phyloP scores from a whole-genome alignment of 2,329 filamentous ascomycete species.

The Aspergillus sp. region DNA sequence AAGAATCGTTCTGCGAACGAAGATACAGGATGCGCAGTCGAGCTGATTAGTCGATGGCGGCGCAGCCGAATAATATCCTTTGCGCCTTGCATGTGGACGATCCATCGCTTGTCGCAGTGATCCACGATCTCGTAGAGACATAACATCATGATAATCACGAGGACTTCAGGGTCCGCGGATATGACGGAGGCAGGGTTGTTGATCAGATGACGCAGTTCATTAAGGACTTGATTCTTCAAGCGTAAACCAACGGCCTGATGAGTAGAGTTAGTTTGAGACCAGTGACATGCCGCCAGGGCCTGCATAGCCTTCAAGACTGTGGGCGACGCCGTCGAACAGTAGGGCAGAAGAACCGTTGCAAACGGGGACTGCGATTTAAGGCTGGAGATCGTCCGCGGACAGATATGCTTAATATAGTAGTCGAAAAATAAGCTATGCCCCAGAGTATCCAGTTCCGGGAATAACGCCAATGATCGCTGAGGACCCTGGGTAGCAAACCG shows the following conservation, averaged over 20 bases:
- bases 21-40: constrained; percentile 24
- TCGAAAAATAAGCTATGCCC: constrained; percentile 36
- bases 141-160: constrained; percentile 48
- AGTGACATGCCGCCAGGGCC: constrained; percentile 41
- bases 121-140: constrained; percentile 48
- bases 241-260: constrained; percentile 34
- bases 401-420: constrained; percentile 42
- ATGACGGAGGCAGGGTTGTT: constrained; percentile 25
- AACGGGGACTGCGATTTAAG: constrained; percentile 37
- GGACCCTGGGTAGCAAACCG: constrained; percentile 7
- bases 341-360: constrained; percentile 41
- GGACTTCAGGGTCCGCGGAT: constrained; percentile 33
- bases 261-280: constrained; percentile 31
- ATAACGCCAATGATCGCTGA: constrained; percentile 23
- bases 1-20: constrained; percentile 49
- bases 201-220: constrained; percentile 37
- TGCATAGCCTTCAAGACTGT: constrained; percentile 39
- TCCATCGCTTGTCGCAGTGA: constrained; percentile 48
- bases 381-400: constrained; percentile 41
- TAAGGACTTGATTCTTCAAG: constrained; percentile 38
- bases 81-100: constrained; percentile 49
- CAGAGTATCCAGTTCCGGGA: constrained; percentile 30
- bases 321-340: constrained; percentile 38
- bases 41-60: constrained; percentile 22
- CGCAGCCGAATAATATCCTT: constrained; percentile 48